Evolutionary conservation across 2,329 filamentous ascomycete genomes (phyloP), one percentile per base, ranked within the genome.

Genomic region (Botrytis galanthina): DNA sequence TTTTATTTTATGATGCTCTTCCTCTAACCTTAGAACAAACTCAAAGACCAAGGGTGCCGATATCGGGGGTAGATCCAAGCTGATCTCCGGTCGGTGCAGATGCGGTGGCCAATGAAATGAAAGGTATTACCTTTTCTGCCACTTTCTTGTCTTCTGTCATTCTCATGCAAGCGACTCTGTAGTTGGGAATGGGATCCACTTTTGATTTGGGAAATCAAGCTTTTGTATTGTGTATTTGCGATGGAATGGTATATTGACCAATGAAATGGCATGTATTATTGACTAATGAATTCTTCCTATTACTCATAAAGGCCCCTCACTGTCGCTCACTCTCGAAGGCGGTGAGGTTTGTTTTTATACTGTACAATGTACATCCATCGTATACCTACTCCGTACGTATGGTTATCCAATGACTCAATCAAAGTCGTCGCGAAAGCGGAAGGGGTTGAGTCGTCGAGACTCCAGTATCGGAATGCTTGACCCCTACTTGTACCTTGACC

Each of bases 1-100:
- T 48, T 72, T 72, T 72, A 72, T 68, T 72, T 72, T 72, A 72
- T 68, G 70, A 72, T 72, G 48, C 62, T 67, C 70, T 57, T 57
- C n/a, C n/a, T 57, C 51, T 57, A n/a, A n/a, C n/a, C n/a, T n/a
- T n/a, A 18, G 51, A 57, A 29, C n/a, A 57, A 67, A 72, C n/a
- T 67, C 62, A 60, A 68, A 72, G 70, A 72, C 51, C 67, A 39
- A 48, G 48, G 68, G n/a, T 16, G 62, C 71, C 71, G 71, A 72
- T 72, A 72, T 72, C 71, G 71, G 71, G 44, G 32, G 62, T 8
- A 61, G 22, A 20, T 61, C 29, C 42, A 7, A 51, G 35, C 18
- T 22, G 64, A 57, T 39, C 46, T 68, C 64, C 48, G 64, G 44
- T 57, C 48, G 32, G 32, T 54, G 48, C 35, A 68, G 35, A 42